Base-by-base conservation (phyloP, 805 yeast species). In the Candida argentea region DNA sequence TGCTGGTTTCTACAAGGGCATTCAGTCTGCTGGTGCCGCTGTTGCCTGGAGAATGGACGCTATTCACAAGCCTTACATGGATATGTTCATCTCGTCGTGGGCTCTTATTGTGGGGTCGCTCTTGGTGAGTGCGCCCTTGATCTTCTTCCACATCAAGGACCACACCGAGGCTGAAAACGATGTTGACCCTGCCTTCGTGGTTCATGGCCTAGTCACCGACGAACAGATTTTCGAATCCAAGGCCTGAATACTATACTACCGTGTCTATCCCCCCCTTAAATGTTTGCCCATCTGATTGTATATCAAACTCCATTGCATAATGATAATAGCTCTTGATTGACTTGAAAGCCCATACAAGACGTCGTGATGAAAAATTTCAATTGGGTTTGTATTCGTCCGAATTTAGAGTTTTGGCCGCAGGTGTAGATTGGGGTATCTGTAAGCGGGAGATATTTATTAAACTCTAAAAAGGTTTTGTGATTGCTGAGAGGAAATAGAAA, bases 21-120 rank as follows among this genome's bases (percentile, higher is more conserved):
- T 75, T 33, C 81, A 74, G 52, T 65, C 74, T 22, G 79, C 78
- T 6, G 77, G 76, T 44, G 72, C 74, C 9, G 80, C 74, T 14
- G 57, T 74, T 26, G 66, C 65, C 9, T 75, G 78, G 79, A 53
- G 74, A 39, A 48, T 71, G 36, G 78, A 73, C 42, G 64, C 70
- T 17, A 34, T 55, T 20, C 48, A 42, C 8, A 34, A 31, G 16
- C 35, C 56, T 6, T 73, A 59, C 46, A 52, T 55, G 41, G 42
- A 43, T 21, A 43, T 68, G 45, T 71, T 70, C 45, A 70, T 52
- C 8, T 50, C 67, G 6, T 57, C 68, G 10, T 78, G 42, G 42
- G 78, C 53, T 7, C 50, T 73, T 35, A 50, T 60, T 18, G 55
- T 50, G 21, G 76, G 63, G 7, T 52, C 74, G 15, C 52, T 73